phyloP scores from a whole-genome alignment of 2,329 filamentous ascomycete genomes.

The Fusarium protoensiforme region DNA sequence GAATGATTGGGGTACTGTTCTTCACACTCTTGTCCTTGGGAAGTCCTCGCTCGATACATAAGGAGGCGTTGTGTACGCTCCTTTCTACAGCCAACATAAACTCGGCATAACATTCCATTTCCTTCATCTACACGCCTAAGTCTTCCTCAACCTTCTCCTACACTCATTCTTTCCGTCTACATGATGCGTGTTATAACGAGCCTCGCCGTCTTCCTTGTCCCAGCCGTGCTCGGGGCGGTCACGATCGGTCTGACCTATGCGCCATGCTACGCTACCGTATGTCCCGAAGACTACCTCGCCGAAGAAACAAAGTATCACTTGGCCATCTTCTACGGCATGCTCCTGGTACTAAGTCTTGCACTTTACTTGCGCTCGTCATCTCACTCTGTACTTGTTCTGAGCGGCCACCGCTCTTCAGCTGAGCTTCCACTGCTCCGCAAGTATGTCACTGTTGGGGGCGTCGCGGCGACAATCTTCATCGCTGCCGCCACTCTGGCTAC shows the following conservation, averaged over 20 bases:
- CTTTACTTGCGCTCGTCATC: not conserved
- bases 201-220: not conserved
- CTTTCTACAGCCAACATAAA: not conserved
- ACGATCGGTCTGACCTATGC: not conserved
- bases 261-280: slow-evolving; percentile 3
- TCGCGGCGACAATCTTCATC: not conserved
- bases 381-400: not conserved
- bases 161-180: not conserved
- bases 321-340: not conserved
- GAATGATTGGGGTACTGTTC: not conserved
- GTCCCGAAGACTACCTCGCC: slow-evolving; percentile 4
- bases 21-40: not conserved
- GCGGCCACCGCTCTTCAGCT: not conserved
- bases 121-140: not conserved
- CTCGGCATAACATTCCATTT: not conserved
- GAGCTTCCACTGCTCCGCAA: slow-evolving; percentile 6
- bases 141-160: not conserved
- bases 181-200: not conserved
- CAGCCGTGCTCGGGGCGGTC: not conserved
- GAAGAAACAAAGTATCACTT: slow-evolving; percentile 4
- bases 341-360: not conserved
- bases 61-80: not conserved
- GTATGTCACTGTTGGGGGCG: not conserved
- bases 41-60: not conserved
- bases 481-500: not conserved